Percentiles rank a stretch among this genome's conserved stretches.
Evolutionary conservation across 495 filamentous ascomycete genomes (phyloP).

Genomic region (Hypoxylon subgilvum): DNA sequence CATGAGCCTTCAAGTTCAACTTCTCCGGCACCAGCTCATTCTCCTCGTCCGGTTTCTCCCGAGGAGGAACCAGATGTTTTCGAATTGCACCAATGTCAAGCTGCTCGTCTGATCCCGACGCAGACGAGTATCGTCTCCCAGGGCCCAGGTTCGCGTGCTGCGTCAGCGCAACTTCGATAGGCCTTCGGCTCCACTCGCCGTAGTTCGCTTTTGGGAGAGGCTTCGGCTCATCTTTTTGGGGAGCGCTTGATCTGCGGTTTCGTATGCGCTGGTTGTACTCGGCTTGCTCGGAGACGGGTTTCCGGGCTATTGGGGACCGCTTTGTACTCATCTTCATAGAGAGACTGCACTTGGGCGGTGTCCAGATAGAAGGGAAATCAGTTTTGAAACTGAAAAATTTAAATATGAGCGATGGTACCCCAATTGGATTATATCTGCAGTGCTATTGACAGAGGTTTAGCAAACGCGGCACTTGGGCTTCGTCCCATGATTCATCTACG

Average conservation of each 20-base stretch:
- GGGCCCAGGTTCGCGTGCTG: background rate
- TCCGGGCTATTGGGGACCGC: background rate
- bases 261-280: background rate
- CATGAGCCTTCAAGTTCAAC: background rate
- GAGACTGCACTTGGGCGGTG: background rate
- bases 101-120: background rate
- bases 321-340: constrained; percentile 4
- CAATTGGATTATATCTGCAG: too few species aligned
- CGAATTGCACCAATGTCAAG: background rate
- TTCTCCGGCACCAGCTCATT: background rate
- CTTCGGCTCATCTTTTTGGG: background rate
- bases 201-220: background rate
- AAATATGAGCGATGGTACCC: too few species aligned
- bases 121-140: background rate
- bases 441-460: too few species aligned
- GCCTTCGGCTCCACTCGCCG: background rate
- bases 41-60: background rate
- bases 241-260: constrained; percentile 1
- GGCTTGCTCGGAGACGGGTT: background rate
- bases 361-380: too few species aligned
- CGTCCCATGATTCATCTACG: background rate
- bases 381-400: too few species aligned
- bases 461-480: too few species aligned
- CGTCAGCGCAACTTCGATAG: background rate
- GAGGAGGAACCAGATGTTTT: background rate